Evolutionary conservation across 129 eudicot species (phyloP), one percentile per base, ranked within the genome.

Genomic region (Arctium minus): DNA sequence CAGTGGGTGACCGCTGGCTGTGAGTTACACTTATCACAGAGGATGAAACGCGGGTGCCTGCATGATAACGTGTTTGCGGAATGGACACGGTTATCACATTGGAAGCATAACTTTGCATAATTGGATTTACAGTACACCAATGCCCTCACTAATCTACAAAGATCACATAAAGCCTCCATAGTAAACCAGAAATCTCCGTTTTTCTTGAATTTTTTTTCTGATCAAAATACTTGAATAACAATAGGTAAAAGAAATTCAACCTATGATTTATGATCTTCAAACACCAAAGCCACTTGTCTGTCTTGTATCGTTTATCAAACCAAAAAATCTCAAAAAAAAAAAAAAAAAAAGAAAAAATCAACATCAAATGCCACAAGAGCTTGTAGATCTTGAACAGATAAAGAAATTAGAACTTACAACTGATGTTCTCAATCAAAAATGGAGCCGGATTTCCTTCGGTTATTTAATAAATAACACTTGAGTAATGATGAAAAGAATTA

Each of bases 101-200:
- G 88, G 73, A 90, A 76, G 78, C 97, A 92, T 73, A 91, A 85
- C 68, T 78, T 86, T 22, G 94, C 94, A n/a, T 82, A 44, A 73
- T 91, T 91, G 15, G 94, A 83, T 76, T 83, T 86, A 68, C 92
- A 91, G 30, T 91, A 91, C 72, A 91, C 87, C 80, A 89, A 79
- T 65, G 92, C 94, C 78, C 85, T 86, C 62, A 56, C 87, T 22
- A 78, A 84, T 35, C 86, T 88, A 75, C 94, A 91, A 53, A 89
- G 88, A 70, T 91, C 91, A 83, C 94, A 91, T 8, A 88, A 42
- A 73, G 86, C 86, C 67, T 89, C 92, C 94, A 91, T 91, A 50
- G 27, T n/a, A 36, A 35, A 35, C 31, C 37, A 4, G 39, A 22
- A n/a, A 32, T 9, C 75, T 44, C 8, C 15, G 42, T 17, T 27